phyloP scores from a whole-genome alignment of 2,329 filamentous ascomycete species.

The Pestalotiopsis sp. region DNA sequence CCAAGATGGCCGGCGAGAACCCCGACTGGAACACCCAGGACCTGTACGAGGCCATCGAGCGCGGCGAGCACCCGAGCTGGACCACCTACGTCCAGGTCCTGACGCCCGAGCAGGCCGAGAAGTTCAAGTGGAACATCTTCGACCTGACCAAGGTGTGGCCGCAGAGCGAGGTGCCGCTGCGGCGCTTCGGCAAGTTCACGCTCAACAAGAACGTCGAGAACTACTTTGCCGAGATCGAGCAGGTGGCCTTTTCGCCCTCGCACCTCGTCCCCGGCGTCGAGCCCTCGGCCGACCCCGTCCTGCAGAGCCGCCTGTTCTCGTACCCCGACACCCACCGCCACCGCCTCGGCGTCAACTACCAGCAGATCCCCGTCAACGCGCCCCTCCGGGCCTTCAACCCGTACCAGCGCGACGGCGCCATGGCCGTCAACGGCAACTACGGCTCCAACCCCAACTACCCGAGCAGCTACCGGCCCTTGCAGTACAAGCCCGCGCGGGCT shows the following conservation, averaged over 20 bases:
- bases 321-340: constrained; percentile 66
- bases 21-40: constrained; percentile 67
- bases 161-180: constrained; percentile 61
- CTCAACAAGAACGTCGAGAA: constrained; percentile 67
- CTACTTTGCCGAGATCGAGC: constrained; percentile 71
- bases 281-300: constrained; percentile 62
- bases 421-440: constrained; percentile 69
- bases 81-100: constrained; percentile 65
- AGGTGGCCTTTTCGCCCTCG: constrained; percentile 66
- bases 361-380: constrained; percentile 64
- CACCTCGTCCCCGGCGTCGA: constrained; percentile 66
- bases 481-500: constrained; percentile 43
- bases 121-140: constrained; percentile 65
- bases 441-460: constrained; percentile 62
- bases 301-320: constrained; percentile 62
- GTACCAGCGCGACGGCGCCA: constrained; percentile 72
- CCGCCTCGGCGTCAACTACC: constrained; percentile 65
- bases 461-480: constrained; percentile 47
- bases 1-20: constrained; percentile 53
- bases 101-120: constrained; percentile 61
- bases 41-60: constrained; percentile 63
- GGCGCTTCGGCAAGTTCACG: constrained; percentile 62
- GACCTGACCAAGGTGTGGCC: constrained; percentile 74
- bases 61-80: constrained; percentile 64
- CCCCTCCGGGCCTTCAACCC: constrained; percentile 61